These are phyloP conservation scores for Proteromonas lacertae DNA, from an alignment of 352 stramenopile genomes.

Conservation along the genomic window DNA sequence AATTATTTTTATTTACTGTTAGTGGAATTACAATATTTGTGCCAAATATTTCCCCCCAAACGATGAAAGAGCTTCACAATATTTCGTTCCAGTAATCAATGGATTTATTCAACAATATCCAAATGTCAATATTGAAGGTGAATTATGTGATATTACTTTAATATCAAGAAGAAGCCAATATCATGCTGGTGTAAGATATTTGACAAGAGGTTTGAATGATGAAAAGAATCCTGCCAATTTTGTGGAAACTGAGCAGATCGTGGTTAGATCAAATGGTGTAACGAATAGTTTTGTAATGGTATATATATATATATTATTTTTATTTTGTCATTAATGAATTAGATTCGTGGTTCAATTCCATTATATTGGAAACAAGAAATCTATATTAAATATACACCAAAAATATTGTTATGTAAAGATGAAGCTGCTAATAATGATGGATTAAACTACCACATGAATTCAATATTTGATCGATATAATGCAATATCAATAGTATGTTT, in stretches of 20 bases:
- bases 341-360: constrained; percentile 78
- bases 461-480: too few species aligned
- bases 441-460: constrained; percentile 16
- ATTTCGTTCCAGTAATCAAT: constrained; percentile 1
- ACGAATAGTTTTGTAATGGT: constrained; percentile 41
- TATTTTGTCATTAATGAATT: too few species aligned
- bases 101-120: not conserved
- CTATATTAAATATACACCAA: constrained; percentile 57
- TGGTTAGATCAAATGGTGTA: constrained; percentile 9
- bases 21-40: too few species aligned
- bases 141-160: not conserved
- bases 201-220: constrained; percentile 40
- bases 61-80: too few species aligned
- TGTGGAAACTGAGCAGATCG: constrained; percentile 69
- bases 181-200: constrained; percentile 25
- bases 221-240: constrained; percentile 63
- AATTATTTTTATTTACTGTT: too few species aligned
- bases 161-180: not conserved
- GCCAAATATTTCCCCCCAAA: too few species aligned
- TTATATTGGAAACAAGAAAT: constrained; percentile 49
- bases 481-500: too few species aligned
- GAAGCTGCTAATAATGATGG: constrained; percentile 14
- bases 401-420: constrained; percentile 28
- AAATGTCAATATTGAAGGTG: not conserved
- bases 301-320: too few species aligned